Conservation (phyloP, 768 basidiomycete species). For the Sporobolomyces pararoseus region DNA sequence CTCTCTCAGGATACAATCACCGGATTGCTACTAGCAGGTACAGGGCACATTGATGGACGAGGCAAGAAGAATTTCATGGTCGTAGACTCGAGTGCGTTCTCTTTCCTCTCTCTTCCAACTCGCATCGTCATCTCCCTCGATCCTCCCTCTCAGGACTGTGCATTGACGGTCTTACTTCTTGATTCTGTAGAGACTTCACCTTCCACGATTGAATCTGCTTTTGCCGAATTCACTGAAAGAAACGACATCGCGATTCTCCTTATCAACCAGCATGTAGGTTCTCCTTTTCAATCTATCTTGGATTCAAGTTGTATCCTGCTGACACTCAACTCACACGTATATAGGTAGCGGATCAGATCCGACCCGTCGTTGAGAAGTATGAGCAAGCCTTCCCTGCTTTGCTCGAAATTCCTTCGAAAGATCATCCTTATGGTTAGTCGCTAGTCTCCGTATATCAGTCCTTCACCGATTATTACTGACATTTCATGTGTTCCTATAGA, state of each 20-base stretch:
- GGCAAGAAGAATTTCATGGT: slow-evolving; percentile 98
- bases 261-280: slow-evolving; percentile 93
- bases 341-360: slow-evolving; percentile 93
- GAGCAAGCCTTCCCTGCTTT: slow-evolving; percentile 93
- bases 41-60: slow-evolving; percentile 82
- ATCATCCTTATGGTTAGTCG: slow-evolving; percentile 89
- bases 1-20: slow-evolving; percentile 84
- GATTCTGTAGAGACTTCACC: slow-evolving; percentile 72
- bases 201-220: slow-evolving; percentile 81
- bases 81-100: slow-evolving; percentile 78
- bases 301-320: background rate
- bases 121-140: slow-evolving; percentile 6
- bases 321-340: no score
- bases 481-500: slow-evolving; percentile 55
- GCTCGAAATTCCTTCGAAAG: slow-evolving; percentile 96
- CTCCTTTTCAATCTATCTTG: background rate
- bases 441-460: background rate
- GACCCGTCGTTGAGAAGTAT: slow-evolving; percentile 90
- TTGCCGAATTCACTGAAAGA: slow-evolving; percentile 89
- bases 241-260: slow-evolving; percentile 92
- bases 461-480: background rate
- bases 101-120: background rate
- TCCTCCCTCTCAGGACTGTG: background rate
- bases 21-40: slow-evolving; percentile 86
- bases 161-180: no score